A percentile compares a stretch with the other conserved stretches of the same genome.
Conservation (phyloP, 2,329 filamentous ascomycete species). For the Cordyceps militaris region DNA sequence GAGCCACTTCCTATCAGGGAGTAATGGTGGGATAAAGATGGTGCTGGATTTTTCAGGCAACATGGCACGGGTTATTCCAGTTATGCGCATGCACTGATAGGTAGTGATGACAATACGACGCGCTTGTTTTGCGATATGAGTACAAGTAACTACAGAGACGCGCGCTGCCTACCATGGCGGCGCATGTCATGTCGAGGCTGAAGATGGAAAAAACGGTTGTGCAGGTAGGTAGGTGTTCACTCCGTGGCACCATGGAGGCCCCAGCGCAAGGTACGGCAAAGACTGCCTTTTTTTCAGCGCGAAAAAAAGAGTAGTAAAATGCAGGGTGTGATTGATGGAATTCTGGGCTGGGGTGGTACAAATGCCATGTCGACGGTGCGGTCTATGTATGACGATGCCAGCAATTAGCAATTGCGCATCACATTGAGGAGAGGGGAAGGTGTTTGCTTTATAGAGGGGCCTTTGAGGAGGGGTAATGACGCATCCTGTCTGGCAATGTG, state of each 20-base stretch:
- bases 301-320: too few species aligned
- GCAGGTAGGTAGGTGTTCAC: constrained; percentile 7
- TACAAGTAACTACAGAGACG: not conserved
- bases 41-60: too few species aligned
- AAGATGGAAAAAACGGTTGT: not conserved
- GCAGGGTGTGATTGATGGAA: constrained; percentile 3
- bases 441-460: not conserved
- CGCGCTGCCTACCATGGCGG: not conserved
- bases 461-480: not conserved
- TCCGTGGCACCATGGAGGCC: not conserved
- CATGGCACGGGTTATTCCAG: not conserved
- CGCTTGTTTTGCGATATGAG: not conserved
- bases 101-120: not conserved
- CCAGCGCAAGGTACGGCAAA: not conserved
- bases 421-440: not conserved
- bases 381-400: not conserved
- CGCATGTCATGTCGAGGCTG: too few species aligned
- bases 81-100: not conserved
- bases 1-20: constrained; percentile 60
- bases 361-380: not conserved
- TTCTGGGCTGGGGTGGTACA: not conserved
- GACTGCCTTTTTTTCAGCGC: not conserved
- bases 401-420: not conserved
- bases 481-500: too few species aligned
- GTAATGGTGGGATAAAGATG: constrained; percentile 15